Base-by-base conservation (phyloP, 2,329 filamentous ascomycete species). In the Colletotrichum karsti region DNA sequence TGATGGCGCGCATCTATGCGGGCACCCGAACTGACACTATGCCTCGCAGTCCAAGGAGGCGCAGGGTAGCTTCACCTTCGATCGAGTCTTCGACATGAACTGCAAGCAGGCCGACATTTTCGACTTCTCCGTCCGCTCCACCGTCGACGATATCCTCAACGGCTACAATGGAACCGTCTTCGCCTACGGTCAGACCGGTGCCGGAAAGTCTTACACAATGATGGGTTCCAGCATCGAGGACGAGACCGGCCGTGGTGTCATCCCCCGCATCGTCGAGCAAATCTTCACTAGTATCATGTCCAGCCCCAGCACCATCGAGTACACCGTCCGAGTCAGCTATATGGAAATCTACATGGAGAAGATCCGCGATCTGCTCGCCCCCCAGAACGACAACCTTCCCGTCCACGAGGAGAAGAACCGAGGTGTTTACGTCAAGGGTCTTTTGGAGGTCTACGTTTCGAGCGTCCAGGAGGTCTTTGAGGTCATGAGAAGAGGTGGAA, bases 291-390 rank as follows among this genome's bases (percentile, higher is more conserved):
- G 93, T 82, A 98, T 98, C 79, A 87, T 98, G 82, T 90, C 93
- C 22, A 97, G 94, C 74, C 93, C 95, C 46, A 91, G 91, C 75
- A 97, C 93, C 73, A 98, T 98, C 79, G 96, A 98, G 82, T 98
- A 98, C 81, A 98, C 95, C n/a, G 95, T 99, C 59, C 91, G 95
- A 63, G 95, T 98, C 77, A 97, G 94, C 81, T 98, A 98, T 82
- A 98, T 99, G 95, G 96, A 99, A 82, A 98, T 99, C 72, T 99
- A 99, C 85, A 99, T 98, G 96, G 96, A 99, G 84, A 91, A 93
- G 74, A 98, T 99, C 79, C 90, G 95, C 75, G 96, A 99, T 89
- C 83, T 99, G 76, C 84, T 99, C 71, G 91, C 92, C 24, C 96
- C 96, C 10, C 92, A 95, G 69, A 97, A 98, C 81, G 95, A 98